A percentile compares a stretch with the other conserved stretches of the same genome.
phyloP scores from a whole-genome alignment of 2,329 filamentous ascomycete genomes.

The Beauveria brongniartii region DNA sequence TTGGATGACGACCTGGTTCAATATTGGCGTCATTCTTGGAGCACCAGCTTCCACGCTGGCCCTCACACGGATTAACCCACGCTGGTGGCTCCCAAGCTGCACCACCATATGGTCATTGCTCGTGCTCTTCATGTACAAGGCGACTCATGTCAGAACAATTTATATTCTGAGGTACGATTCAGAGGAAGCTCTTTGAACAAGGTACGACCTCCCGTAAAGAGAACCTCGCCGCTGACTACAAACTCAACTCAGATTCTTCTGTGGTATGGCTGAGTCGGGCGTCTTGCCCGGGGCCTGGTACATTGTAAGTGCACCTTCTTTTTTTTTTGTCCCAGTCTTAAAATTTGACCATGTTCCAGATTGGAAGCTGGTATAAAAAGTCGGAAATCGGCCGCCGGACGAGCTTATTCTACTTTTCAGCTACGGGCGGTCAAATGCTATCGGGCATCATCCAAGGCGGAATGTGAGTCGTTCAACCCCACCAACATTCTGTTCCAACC shows the following conservation, averaged over 20 bases:
- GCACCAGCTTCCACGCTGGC: constrained; percentile 34
- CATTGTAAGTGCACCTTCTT: neutral
- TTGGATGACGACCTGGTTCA: constrained; percentile 39
- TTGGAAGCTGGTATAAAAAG: constrained; percentile 52
- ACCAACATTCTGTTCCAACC: neutral
- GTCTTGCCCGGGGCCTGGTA: neutral
- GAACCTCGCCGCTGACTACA: neutral
- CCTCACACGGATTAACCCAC: constrained; percentile 34
- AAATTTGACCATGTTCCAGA: constrained; percentile 6
- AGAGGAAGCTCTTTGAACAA: no score
- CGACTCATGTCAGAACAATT: constrained; percentile 27
- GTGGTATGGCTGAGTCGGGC: neutral
- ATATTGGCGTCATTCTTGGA: constrained; percentile 38
- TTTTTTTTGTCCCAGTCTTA: no score
- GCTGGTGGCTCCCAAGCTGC: constrained; percentile 32
- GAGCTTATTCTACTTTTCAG: constrained; percentile 48
- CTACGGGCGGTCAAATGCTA: constrained; percentile 36
- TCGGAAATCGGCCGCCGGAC: constrained; percentile 49
- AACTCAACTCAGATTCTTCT: neutral
- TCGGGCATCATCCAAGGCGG: constrained; percentile 27
- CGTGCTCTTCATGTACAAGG: constrained; percentile 31
- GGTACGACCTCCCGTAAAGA: neutral
- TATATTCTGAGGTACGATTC: constrained; percentile 29
- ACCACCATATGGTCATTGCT: constrained; percentile 30
- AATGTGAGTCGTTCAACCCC: constrained; percentile 14